These are phyloP conservation scores for Zymoseptoria crescenta DNA, from an alignment of 2,329 filamentous ascomycete species.

Conservation along the genomic window DNA sequence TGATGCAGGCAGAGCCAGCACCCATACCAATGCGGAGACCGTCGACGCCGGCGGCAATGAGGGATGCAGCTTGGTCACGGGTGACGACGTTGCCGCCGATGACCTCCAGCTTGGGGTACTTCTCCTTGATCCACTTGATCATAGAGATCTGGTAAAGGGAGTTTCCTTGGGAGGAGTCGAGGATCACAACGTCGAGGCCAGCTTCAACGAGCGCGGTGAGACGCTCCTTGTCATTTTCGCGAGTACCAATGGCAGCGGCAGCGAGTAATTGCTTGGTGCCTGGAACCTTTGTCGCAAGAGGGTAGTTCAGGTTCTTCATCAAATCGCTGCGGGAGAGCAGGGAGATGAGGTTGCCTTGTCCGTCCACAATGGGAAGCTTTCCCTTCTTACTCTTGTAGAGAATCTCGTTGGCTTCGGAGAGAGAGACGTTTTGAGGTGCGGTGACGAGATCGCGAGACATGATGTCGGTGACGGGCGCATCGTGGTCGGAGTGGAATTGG, in stretches of 20 bases:
- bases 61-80: constrained; percentile 81
- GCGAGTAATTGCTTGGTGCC: constrained; percentile 97
- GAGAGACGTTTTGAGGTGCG: constrained; percentile 70
- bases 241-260: constrained; percentile 89
- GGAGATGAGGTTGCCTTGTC: constrained; percentile 53
- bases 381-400: constrained; percentile 96
- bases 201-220: constrained; percentile 85
- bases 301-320: constrained; percentile 98
- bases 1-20: constrained; percentile 95
- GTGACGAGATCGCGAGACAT: constrained; percentile 96
- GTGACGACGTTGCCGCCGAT: constrained; percentile 99
- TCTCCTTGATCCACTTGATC: constrained; percentile 91
- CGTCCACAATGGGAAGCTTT: constrained; percentile 46
- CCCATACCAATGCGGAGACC: constrained; percentile 98
- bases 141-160: constrained; percentile 98
- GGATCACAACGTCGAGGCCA: constrained; percentile 86
- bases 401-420: constrained; percentile 85
- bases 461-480: constrained; percentile 70
- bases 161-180: constrained; percentile 97
- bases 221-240: constrained; percentile 82
- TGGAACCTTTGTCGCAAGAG: constrained; percentile 88
- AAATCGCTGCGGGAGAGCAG: constrained; percentile 90
- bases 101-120: constrained; percentile 79
- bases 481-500: constrained; percentile 77
- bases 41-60: constrained; percentile 91